These are phyloP conservation scores for Kockiozyma suomiensis DNA, from an alignment of 805 yeast genomes.

Conservation along the genomic window DNA sequence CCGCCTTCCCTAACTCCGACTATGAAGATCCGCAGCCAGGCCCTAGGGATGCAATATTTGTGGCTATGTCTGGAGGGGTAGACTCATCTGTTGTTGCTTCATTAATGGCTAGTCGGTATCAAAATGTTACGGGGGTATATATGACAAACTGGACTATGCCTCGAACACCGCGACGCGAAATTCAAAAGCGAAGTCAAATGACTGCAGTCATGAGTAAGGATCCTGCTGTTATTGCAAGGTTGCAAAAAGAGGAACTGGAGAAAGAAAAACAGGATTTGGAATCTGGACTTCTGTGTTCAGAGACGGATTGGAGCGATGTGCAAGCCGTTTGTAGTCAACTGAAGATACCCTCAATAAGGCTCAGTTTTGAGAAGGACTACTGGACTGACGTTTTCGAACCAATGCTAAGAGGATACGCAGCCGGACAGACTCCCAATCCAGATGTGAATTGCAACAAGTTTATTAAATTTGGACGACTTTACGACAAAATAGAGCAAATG, in stretches of 20 bases:
- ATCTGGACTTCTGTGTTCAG: constrained; percentile 48
- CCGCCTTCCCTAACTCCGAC: not conserved
- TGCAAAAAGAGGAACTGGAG: not conserved
- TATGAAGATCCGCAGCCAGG: constrained; percentile 17
- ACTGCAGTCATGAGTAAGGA: not conserved
- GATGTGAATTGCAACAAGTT: constrained; percentile 84
- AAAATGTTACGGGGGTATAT: constrained; percentile 74
- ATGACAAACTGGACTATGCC: constrained; percentile 84
- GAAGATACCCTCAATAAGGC: constrained; percentile 69
- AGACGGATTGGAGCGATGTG: constrained; percentile 87
- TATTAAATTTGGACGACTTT: constrained; percentile 83
- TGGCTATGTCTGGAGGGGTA: constrained; percentile 97
- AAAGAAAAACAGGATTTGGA: constrained; percentile 15
- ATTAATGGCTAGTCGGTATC: constrained; percentile 51
- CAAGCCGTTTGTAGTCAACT: constrained; percentile 61
- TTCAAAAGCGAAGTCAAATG: not conserved
- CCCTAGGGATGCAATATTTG: constrained; percentile 48
- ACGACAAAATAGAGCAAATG: constrained; percentile 51
- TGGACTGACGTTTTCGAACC: constrained; percentile 94
- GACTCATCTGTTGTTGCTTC: constrained; percentile 91
- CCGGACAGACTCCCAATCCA: constrained; percentile 90
- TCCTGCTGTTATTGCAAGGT: constrained; percentile 3
- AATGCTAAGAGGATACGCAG: constrained; percentile 71
- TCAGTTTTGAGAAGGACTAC: constrained; percentile 86
- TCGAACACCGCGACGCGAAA: constrained; percentile 23